phyloP scores from a whole-genome alignment of 345 rosid species.

The Syzygium aqueum region DNA sequence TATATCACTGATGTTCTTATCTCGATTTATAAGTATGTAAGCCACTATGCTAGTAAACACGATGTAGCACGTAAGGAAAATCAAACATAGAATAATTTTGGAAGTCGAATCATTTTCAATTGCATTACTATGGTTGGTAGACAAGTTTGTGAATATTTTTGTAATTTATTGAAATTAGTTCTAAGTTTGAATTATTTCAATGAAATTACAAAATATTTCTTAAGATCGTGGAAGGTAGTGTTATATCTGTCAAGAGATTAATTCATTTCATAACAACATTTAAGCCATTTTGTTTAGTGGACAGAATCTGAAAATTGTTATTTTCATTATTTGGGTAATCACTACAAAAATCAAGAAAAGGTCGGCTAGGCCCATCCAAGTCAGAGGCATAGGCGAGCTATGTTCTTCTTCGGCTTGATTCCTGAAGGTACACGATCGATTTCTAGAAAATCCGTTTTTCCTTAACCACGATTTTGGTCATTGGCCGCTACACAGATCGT shows the following conservation, averaged over 20 bases:
- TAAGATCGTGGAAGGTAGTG: neutral
- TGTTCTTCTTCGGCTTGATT: neutral
- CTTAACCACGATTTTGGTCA: neutral
- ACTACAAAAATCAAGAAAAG: neutral
- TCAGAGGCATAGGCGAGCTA: neutral
- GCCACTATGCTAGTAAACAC: neutral
- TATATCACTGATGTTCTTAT: rapidly evolving
- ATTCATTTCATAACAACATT: neutral
- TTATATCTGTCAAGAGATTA: neutral
- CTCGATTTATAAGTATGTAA: neutral
- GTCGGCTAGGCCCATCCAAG: neutral
- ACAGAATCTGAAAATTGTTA: neutral
- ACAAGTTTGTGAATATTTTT: neutral
- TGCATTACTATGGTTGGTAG: neutral
- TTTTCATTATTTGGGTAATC: neutral
- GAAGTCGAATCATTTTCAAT: neutral
- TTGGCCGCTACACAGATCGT: neutral
- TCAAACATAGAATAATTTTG: neutral
- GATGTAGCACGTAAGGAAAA: neutral
- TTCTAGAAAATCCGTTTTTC: neutral
- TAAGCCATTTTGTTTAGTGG: neutral
- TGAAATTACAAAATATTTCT: neutral
- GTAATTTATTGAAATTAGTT: neutral
- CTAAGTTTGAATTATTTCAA: neutral
- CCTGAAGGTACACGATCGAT: no score